Evolutionary conservation across 1,284 basidiomycete genomes (phyloP).

Genomic region (Ganoderma sp.): DNA sequence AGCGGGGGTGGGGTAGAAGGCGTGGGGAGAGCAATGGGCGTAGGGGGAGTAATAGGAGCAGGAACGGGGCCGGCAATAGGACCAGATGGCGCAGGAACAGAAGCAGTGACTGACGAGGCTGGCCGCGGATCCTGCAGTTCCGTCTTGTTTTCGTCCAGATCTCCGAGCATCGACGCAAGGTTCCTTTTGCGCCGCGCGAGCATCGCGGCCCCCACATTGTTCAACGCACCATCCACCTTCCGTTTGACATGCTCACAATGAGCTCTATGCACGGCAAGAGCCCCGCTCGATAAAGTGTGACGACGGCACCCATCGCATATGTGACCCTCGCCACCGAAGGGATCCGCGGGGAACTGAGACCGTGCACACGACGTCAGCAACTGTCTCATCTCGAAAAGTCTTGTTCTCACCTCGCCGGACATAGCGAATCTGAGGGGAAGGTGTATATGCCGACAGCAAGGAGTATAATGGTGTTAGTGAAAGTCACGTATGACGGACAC

Average conservation of each 20-base stretch:
- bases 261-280: background rate
- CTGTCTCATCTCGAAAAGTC: background rate
- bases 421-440: background rate
- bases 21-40: no score
- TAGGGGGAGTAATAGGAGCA: background rate
- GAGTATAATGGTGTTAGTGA: background rate
- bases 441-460: background rate
- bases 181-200: background rate
- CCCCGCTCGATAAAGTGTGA: background rate
- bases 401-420: background rate
- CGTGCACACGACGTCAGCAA: background rate
- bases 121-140: background rate
- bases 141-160: background rate
- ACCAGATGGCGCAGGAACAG: background rate
- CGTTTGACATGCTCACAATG: background rate
- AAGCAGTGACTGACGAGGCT: background rate
- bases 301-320: background rate
- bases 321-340: background rate
- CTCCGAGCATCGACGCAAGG: background rate
- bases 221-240: background rate
- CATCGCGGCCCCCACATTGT: background rate
- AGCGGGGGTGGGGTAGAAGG: background rate
- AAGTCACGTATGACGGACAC: background rate
- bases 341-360: background rate
- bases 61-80: background rate